phyloP scores from a whole-genome alignment of 2,329 filamentous ascomycete species.

The Arthrobotrys entomopaga region DNA sequence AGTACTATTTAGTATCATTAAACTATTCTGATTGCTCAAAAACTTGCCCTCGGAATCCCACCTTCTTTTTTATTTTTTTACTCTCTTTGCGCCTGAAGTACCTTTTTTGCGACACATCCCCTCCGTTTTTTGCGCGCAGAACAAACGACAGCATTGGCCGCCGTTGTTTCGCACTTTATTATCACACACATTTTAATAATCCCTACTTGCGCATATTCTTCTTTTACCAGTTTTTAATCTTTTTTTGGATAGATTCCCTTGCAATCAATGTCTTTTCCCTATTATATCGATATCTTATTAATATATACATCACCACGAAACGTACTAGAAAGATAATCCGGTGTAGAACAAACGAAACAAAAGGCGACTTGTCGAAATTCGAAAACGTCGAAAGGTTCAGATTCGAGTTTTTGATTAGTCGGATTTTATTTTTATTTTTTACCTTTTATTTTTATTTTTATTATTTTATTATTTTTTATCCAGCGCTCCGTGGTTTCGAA shows the following conservation, averaged over 20 bases:
- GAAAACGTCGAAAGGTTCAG: slow-evolving; percentile 24
- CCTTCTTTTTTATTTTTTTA: background rate
- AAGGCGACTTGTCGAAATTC: no score
- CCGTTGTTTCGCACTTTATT: slow-evolving; percentile 20
- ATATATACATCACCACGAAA: slow-evolving; percentile 32
- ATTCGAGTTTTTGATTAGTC: slow-evolving; percentile 27
- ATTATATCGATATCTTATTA: slow-evolving; percentile 53
- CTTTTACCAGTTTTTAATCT: slow-evolving; percentile 3
- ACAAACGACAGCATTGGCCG: slow-evolving; percentile 26
- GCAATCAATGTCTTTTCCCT: slow-evolving; percentile 30
- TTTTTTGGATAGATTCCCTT: slow-evolving; percentile 23
- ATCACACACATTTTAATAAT: slow-evolving; percentile 24
- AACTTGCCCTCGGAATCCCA: background rate
- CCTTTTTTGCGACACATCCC: slow-evolving; percentile 17
- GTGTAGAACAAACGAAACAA: no score
- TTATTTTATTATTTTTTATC: no score
- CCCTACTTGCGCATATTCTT: slow-evolving; percentile 26
- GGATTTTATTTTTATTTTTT: no score
- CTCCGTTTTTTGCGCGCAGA: slow-evolving; percentile 18
- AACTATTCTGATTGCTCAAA: background rate
- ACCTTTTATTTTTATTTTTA: no score
- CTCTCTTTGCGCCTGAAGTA: background rate
- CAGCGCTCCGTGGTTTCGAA: slow-evolving; percentile 30
- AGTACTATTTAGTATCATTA: no score
- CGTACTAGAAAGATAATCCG: slow-evolving; percentile 19